A percentile compares a stretch with the other conserved stretches of the same genome.
Conservation (phyloP, 1,284 basidiomycete genomes). For the Singerocomus inundabilis region DNA sequence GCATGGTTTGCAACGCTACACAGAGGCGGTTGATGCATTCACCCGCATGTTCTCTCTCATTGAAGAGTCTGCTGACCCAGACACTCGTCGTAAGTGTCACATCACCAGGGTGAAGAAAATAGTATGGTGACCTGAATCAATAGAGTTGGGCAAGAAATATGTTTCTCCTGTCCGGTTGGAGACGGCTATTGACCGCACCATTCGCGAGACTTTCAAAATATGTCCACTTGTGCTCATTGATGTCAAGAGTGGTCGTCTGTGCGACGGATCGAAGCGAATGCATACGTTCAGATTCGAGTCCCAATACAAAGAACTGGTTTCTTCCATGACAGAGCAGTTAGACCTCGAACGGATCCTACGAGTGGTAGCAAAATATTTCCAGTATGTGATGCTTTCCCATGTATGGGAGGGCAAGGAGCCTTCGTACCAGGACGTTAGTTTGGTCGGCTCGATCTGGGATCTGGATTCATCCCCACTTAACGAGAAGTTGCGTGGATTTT, state of each 20-base stretch:
- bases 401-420: conserved; percentile 10
- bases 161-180: neutral
- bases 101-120: neutral
- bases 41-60: neutral
- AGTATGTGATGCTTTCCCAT: conserved; percentile 14
- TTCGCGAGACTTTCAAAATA: neutral
- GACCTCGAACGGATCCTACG: neutral
- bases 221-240: conserved; percentile 12
- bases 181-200: neutral
- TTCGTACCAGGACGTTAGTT: conserved; percentile 8
- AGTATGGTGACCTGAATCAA: neutral
- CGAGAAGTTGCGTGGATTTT: conserved; percentile 5
- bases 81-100: neutral
- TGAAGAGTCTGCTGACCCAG: neutral
- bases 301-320: conserved; percentile 6
- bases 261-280: neutral
- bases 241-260: conserved; percentile 9
- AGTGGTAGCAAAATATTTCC: conserved; percentile 7
- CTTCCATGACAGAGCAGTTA: neutral
- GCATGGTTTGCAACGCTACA: conserved; percentile 1
- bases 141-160: conserved; percentile 1
- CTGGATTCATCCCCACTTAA: neutral
- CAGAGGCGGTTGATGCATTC: conserved; percentile 5
- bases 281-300: conserved; percentile 7
- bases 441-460: neutral